A percentile compares a stretch with the other conserved stretches of the same genome.
These are phyloP conservation scores for Penicillium coprophilum DNA, from an alignment of 495 filamentous ascomycete genomes.

Conservation along the genomic window DNA sequence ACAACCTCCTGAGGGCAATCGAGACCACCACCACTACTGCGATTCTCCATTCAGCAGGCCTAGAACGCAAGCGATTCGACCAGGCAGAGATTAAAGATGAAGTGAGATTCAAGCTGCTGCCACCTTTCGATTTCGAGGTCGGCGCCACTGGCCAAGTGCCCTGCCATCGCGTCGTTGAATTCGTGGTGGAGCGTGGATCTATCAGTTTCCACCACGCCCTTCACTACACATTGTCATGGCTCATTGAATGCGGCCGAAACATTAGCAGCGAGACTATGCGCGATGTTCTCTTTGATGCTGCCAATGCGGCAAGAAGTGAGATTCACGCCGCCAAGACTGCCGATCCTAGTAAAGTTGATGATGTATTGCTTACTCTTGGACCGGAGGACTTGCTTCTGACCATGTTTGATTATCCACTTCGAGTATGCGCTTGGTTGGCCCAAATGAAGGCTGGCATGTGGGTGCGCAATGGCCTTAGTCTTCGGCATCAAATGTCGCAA, in stretches of 20 bases:
- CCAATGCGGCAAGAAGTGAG: constrained; percentile 41
- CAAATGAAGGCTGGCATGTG: constrained; percentile 99
- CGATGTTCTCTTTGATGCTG: constrained; percentile 58
- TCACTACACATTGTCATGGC: constrained; percentile 96
- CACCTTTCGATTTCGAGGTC: constrained; percentile 76
- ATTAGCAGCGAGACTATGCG: constrained; percentile 66
- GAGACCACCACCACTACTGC: constrained; percentile 71
- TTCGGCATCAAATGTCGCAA: constrained; percentile 89
- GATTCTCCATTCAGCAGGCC: constrained; percentile 80
- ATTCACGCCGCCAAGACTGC: constrained; percentile 20
- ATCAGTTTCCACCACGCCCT: constrained; percentile 98
- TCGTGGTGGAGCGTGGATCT: constrained; percentile 79
- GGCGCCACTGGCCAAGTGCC: constrained; percentile 40
- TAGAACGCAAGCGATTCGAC: constrained; percentile 82
- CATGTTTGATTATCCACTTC: constrained; percentile 87
- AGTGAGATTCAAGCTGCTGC: constrained; percentile 72
- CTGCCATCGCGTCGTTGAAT: constrained; percentile 70
- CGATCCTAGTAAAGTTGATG: constrained; percentile 15
- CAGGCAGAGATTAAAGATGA: constrained; percentile 88
- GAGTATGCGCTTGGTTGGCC: constrained; percentile 92
- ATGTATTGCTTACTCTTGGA: constrained; percentile 26
- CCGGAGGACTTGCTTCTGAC: constrained; percentile 80
- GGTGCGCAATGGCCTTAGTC: constrained; percentile 95
- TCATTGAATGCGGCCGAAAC: constrained; percentile 83
- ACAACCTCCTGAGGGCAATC: constrained; percentile 70